A percentile compares a stretch with the other conserved stretches of the same genome.
phyloP scores from a whole-genome alignment of 805 yeast genomes.

The Saturnispora serradocipensis region DNA sequence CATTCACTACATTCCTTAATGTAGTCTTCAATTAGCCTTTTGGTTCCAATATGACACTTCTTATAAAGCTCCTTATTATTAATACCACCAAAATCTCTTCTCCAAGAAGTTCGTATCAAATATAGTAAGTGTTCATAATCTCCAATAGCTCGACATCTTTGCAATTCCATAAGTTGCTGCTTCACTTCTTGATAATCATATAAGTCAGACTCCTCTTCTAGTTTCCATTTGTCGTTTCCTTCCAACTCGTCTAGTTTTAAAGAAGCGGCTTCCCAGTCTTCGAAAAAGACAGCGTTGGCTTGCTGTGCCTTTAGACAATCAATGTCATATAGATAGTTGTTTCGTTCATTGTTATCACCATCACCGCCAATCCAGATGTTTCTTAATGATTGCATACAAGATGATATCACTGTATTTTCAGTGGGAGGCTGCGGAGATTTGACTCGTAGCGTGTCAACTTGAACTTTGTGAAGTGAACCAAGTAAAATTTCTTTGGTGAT shows the following conservation, averaged over 20 bases:
- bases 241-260: constrained; percentile 53
- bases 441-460: not conserved
- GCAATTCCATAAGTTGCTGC: constrained; percentile 44
- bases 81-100: constrained; percentile 77
- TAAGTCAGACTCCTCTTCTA: constrained; percentile 45
- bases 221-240: constrained; percentile 68
- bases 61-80: constrained; percentile 72
- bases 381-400: not conserved
- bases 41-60: constrained; percentile 80
- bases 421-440: not conserved
- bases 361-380: not conserved
- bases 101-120: constrained; percentile 75
- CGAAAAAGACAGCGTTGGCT: constrained; percentile 36
- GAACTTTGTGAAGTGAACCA: not conserved
- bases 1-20: constrained; percentile 60
- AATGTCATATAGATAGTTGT: not conserved
- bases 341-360: not conserved
- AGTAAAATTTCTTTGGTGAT: constrained; percentile 16
- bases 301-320: constrained; percentile 22
- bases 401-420: not conserved
- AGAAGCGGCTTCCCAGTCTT: constrained; percentile 63
- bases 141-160: constrained; percentile 44
- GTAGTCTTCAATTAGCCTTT: constrained; percentile 72
- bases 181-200: constrained; percentile 65
- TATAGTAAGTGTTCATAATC: constrained; percentile 60